Evolutionary conservation across 306 rosid species (phyloP), one percentile per base, ranked within the genome.

Genomic region (Cicer judaicum): DNA sequence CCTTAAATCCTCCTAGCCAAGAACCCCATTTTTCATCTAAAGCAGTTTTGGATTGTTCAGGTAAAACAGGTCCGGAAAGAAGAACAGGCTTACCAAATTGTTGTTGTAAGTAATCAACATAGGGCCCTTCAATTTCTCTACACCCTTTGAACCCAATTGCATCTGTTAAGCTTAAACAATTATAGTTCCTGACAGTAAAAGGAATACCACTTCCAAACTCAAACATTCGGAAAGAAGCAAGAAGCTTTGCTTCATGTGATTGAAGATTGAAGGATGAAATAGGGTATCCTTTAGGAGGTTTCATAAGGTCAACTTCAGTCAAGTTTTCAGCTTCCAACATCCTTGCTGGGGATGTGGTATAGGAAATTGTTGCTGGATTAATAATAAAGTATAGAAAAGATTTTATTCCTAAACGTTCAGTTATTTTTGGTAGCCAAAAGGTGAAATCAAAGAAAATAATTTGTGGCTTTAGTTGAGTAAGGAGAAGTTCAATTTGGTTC

Each of bases 131-230:
- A 44, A 80, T 69, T 46, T 80, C 77, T n/a, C 77, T 61, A 5
- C 80, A 75, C 5, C 84, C 80, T 46, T 75, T 80, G 84, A 69
- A 80, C 4, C 73, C 80, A 5, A 81, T 44, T 43, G 80, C 80
- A 63, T 81, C 78, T 2, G 68, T 13, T 3, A 12, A 34, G 7
- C 2, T 39, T 5, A 60, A 7, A 55, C 82, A 68, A 12, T 2
- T 36, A 9, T 12, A 0, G 0, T 43, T 0, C 2, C 81, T 71
- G 9, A 75, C 79, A 7, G 9, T 41, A 19, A 83, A 78, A 15
- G 68, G 65, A 62, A 82, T 38, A 1, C 71, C 71, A 43, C 78
- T 78, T 6, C 80, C 83, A 15, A 62, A 82, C 12, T 67, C 77
- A 8, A 3, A 12, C 0, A 4, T 68, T 10, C 77, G 68, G 1